Evolutionary conservation across 2,329 filamentous ascomycete species (phyloP), one percentile per base, ranked within the genome.

Genomic region (Alternaria sp.): DNA sequence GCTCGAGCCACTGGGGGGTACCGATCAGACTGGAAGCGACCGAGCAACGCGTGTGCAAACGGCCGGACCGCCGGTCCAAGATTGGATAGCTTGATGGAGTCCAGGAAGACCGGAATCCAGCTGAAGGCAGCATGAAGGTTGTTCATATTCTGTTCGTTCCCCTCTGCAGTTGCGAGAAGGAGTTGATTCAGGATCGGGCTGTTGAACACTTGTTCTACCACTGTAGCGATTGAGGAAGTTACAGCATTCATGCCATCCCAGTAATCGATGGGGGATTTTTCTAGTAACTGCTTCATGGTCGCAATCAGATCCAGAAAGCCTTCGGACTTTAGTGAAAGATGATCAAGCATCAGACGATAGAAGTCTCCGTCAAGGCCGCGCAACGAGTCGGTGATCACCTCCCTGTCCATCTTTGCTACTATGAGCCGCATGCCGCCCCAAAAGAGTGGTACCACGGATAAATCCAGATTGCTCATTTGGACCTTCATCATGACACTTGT

Each of bases 211-310:
- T 93, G 87, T 74, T 97, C 93, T n/a, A 93, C 88, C 49, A 98
- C 88, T 34, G 90, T 88, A 43, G 89, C 89, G 5, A 93, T 90
- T 1, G 92, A 90, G 3, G 93, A 90, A 1, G 92, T 90, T 52
- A 94, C 92, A 30, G 92, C 87, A 52, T 91, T 90, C 80, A 97
- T 90, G 2, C 93, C 90, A 70, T 93, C 90, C 94, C 94, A 97
- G 70, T 97, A 95, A 45, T 92, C 91, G 56, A 86, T 86, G 0
- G 93, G 86, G 0, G 92, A 90, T 69, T 92, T 93, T 65, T 89
- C 86, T 54, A 97, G 82, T 16, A 97, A 85, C 12, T 83, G 83
- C 45, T 87, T 87, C 62, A 97, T 86, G 1, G 90, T 88, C 57
- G 89, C 87, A 46, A 97, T 84, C 16, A 95, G 83, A 59, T 89